Evolutionary conservation across 2,329 filamentous ascomycete species (phyloP).

Genomic region (Apiospora kogelbergensis): DNA sequence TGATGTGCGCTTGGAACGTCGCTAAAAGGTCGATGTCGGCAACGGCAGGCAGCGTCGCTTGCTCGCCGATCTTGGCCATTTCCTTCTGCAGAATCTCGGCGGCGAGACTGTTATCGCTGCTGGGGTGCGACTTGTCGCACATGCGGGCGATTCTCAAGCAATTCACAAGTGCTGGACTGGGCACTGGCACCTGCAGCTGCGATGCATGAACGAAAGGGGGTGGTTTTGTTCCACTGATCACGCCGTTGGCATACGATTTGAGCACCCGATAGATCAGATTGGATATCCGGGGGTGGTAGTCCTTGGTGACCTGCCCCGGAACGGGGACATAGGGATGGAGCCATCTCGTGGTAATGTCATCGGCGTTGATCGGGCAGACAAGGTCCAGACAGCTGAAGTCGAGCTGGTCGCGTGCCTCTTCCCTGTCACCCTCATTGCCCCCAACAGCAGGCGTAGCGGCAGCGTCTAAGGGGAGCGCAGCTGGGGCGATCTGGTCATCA

Average conservation of each 20-base stretch:
- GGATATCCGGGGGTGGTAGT: conserved; percentile 37
- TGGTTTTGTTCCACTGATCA: conserved; percentile 29
- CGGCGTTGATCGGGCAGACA: conserved; percentile 44
- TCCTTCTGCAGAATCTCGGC: conserved; percentile 38
- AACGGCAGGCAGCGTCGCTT: conserved; percentile 20
- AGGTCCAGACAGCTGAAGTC: conserved; percentile 38
- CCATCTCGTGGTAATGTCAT: conserved; percentile 50
- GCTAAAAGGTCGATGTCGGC: conserved; percentile 37
- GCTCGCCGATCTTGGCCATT: conserved; percentile 39
- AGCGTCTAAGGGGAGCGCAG: neutral
- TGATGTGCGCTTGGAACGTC: conserved; percentile 52
- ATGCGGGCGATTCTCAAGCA: conserved; percentile 42
- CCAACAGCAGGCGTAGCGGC: neutral
- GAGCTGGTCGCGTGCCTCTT: conserved; percentile 12
- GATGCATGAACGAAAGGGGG: conserved; percentile 46
- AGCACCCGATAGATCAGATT: conserved; percentile 42
- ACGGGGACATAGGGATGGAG: conserved; percentile 46
- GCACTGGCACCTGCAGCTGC: conserved; percentile 30
- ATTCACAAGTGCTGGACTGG: conserved; percentile 35
- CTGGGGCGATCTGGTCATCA: neutral
- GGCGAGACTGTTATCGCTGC: conserved; percentile 32
- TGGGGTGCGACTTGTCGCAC: conserved; percentile 35
- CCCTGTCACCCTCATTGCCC: neutral
- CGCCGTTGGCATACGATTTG: conserved; percentile 41
- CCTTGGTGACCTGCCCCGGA: conserved; percentile 41